Base-by-base conservation (phyloP, 2,329 filamentous ascomycete species). In the Biscogniauxia sp. region DNA sequence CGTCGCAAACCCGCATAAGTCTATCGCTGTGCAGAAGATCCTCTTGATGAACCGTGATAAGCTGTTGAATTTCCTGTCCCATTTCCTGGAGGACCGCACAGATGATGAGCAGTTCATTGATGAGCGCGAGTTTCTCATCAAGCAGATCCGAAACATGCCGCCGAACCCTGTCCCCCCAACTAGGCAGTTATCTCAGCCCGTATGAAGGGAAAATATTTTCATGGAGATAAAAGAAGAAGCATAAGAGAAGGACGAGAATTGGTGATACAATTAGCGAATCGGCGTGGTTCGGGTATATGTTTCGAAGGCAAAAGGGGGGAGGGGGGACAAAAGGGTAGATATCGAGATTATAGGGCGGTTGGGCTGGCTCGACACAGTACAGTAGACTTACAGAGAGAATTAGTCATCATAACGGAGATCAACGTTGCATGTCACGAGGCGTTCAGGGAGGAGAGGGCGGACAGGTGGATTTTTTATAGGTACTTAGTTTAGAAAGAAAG, bases 61-160 rank as follows among this genome's bases (percentile, higher is more conserved):
- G 70, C 83, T 99, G 19, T 80, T 99, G 55, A 88, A 87, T 63
- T 99, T 99, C 76, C 78, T 99, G 56, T 91, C 92, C 7, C 90
- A 90, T 64, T 99, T 99, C 73, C 82, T 99, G 37, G 93, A 97
- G 72, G 95, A 98, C 72, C 86, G 95, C 58, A 97, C 91, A 32
- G 95, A 99, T 68, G 95, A 99, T 73, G 95, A 98, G 76, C 95
- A 99, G 76, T 99, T 99, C 75, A 95, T 93, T 67, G 95, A 99
- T 73, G 95, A 99, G 82, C 92, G 96, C 73, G 94, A 95, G 69
- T 99, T 98, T 74, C 80, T 99, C 70, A 93, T 99, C 71, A 94
- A 96, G 77, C 93, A 97, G 76, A 98, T 99, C 71, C 82, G 82
- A 68, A 88, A 85, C 66, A 86, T 89, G 84, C 85, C 86, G 3